A percentile compares a stretch with the other conserved stretches of the same genome.
These are phyloP conservation scores for Fusarium odoratissimum DNA, from an alignment of 2,329 filamentous ascomycete species.

Conservation along the genomic window DNA sequence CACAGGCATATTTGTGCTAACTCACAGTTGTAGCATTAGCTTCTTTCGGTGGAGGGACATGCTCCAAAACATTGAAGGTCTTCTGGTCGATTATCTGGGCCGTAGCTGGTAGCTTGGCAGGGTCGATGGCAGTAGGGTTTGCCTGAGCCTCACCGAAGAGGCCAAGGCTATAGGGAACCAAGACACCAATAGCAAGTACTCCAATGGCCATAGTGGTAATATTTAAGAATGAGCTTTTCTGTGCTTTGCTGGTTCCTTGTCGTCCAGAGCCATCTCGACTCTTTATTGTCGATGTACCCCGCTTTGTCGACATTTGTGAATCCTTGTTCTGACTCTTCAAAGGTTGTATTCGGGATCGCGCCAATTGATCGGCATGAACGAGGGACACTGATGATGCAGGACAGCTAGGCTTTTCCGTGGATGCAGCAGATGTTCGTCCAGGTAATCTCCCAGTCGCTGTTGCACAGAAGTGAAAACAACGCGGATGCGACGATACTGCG, in stretches of 20 bases:
- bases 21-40: constrained; percentile 38
- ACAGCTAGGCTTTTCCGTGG: background rate
- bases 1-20: fast-evolving
- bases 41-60: constrained; percentile 24
- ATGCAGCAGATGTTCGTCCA: background rate
- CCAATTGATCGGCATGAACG: background rate
- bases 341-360: background rate
- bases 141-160: background rate
- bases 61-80: constrained; percentile 36
- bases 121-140: background rate
- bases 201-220: background rate
- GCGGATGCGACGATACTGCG: background rate
- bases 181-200: background rate
- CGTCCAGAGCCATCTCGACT: background rate
- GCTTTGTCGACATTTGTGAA: constrained; percentile 14
- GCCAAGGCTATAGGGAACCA: background rate
- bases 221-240: background rate
- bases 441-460: background rate
- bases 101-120: constrained; percentile 11
- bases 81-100: constrained; percentile 42
- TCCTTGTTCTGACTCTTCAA: background rate
- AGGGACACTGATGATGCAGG: background rate
- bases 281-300: constrained; percentile 11
- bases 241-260: background rate
- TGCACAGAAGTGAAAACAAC: background rate